Evolutionary conservation across 2,329 filamentous ascomycete species (phyloP), one percentile per base, ranked within the genome.

Genomic region (Pseudocercospora fuligena): DNA sequence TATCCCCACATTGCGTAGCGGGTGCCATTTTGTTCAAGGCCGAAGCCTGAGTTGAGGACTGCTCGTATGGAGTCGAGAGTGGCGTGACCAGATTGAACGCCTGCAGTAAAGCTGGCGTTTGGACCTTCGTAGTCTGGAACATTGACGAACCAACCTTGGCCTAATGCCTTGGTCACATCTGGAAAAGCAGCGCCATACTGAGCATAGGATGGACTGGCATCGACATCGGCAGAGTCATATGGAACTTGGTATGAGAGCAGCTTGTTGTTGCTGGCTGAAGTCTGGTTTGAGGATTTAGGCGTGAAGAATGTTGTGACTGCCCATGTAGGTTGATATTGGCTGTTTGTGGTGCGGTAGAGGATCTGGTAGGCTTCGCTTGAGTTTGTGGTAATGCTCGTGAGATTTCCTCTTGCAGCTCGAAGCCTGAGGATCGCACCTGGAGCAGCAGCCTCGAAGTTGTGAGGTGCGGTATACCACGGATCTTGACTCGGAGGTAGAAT

Each of bases 1-100:
- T 87, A 88, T 0, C 86, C 86, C 84, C 84, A 87, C 68, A 74
- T 71, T 0, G 81, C 75, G 14, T 76, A 72, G 1, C 65, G 63
- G 1, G 70, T 70, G 8, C 65, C 63, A 43, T 69, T 67, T 2
- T 66, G 12, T 3, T 60, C 57, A 7, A 74, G 64, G 6, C 71
- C 73, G 23, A 73, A 71, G 2, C 70, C 72, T 14, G 68, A 73
- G 4, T 73, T 66, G 12, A 82, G 68, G 0, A 80, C 78, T 4
- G 82, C 82, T 11, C 83, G 80, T 1, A 84, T 72, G 2, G 76
- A 75, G 70, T 85, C 80, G 11, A 84, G 72, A 9, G 79, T 81
- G 0, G 80, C 80, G 56, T 84, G 79, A 1, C 82, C 83, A 1
- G 79, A 77, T 54, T 79, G 74, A 4, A 79, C 74, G 11, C 82